Evolutionary conservation across 2,329 filamentous ascomycete species (phyloP).

Genomic region (Ceratocystis smalleyi): DNA sequence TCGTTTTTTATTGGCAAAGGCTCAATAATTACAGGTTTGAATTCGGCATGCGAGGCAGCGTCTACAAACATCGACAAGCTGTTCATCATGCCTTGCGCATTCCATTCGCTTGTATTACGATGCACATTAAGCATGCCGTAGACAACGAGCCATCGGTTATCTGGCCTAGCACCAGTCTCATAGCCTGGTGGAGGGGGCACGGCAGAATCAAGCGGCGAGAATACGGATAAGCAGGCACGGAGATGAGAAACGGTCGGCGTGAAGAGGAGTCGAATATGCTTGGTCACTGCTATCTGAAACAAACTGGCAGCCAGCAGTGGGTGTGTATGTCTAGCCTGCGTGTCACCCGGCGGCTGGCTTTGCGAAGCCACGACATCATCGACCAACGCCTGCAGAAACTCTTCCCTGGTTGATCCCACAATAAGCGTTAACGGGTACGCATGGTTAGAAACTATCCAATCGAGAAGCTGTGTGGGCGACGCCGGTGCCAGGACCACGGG

Average conservation of each 20-base stretch:
- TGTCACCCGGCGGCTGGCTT: conserved; percentile 19
- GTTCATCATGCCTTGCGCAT: conserved; percentile 52
- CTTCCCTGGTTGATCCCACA: conserved; percentile 48
- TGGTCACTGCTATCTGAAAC: conserved; percentile 50
- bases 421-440: conserved; percentile 48
- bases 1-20: conserved; percentile 20
- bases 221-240: conserved; percentile 55
- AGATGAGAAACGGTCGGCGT: conserved; percentile 61
- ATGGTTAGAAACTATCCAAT: conserved; percentile 44
- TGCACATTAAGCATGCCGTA: conserved; percentile 53
- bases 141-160: conserved; percentile 37
- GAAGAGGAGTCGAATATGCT: conserved; percentile 56
- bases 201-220: conserved; percentile 27
- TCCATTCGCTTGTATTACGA: conserved; percentile 55
- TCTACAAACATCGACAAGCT: conserved; percentile 50
- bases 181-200: conserved; percentile 26
- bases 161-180: conserved; percentile 8
- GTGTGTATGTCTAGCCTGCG: conserved; percentile 17
- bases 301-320: conserved; percentile 48
- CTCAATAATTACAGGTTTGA: conserved; percentile 35
- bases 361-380: conserved; percentile 27
- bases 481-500: conserved; percentile 37
- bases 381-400: conserved; percentile 47
- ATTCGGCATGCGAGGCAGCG: conserved; percentile 32
- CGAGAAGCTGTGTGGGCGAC: conserved; percentile 46